A percentile compares a stretch with the other conserved stretches of the same genome.
These are phyloP conservation scores for Phytophthora pinifolia DNA, from an alignment of 352 stramenopile genomes.

Conservation along the genomic window DNA sequence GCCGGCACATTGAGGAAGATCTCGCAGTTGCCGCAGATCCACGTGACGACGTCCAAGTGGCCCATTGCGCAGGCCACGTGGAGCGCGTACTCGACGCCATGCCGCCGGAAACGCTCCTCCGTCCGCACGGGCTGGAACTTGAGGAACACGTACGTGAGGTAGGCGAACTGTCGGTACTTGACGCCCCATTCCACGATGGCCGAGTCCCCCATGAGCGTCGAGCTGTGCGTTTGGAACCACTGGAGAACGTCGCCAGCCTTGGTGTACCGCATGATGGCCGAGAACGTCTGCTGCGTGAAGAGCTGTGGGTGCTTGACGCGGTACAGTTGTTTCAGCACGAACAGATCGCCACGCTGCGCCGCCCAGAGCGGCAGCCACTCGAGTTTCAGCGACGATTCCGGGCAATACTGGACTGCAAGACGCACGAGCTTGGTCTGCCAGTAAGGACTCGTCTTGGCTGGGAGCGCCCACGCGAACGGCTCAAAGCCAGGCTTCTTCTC, in stretches of 20 bases:
- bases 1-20: constrained; percentile 34
- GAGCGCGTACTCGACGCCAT: constrained; percentile 34
- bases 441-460: constrained; percentile 27
- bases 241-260: constrained; percentile 33
- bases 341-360: constrained; percentile 34
- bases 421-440: constrained; percentile 31
- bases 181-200: constrained; percentile 36
- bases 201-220: constrained; percentile 20
- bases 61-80: constrained; percentile 34
- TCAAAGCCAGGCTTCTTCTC: constrained; percentile 21
- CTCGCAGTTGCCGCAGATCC: constrained; percentile 39
- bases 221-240: constrained; percentile 34
- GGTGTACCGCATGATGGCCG: constrained; percentile 34
- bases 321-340: constrained; percentile 28
- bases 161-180: constrained; percentile 31
- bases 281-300: constrained; percentile 36
- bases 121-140: constrained; percentile 18
- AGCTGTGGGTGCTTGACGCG: constrained; percentile 30
- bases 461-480: constrained; percentile 34
- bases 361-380: constrained; percentile 37
- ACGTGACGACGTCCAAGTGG: constrained; percentile 38
- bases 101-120: constrained; percentile 24
- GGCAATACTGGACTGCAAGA: constrained; percentile 25
- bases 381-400: constrained; percentile 20
- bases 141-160: constrained; percentile 33